phyloP scores from a whole-genome alignment of 2,329 filamentous ascomycete genomes.

The Penicillium sp. region DNA sequence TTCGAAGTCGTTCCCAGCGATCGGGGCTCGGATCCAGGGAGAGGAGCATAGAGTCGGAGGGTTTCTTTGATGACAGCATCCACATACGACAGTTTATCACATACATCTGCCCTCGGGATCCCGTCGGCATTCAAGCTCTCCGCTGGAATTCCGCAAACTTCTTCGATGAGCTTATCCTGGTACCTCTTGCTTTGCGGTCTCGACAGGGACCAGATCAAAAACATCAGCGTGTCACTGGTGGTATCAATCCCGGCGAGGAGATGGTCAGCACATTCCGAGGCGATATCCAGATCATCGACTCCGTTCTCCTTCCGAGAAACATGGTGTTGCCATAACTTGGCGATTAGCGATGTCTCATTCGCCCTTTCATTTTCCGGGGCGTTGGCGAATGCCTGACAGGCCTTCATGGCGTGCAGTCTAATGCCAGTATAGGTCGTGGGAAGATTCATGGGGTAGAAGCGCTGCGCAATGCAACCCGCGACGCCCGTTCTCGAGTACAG shows the following conservation, averaged over 20 bases:
- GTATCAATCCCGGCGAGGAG: conserved; percentile 71
- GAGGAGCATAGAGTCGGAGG: conserved; percentile 55
- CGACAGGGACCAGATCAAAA: conserved; percentile 69
- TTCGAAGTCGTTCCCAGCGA: conserved; percentile 35
- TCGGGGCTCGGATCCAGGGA: conserved; percentile 53
- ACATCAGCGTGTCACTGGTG: conserved; percentile 66
- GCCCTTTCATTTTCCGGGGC: conserved; percentile 58
- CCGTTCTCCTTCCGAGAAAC: conserved; percentile 55
- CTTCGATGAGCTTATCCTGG: conserved; percentile 54
- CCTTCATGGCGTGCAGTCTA: no score
- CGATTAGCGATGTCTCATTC: no score
- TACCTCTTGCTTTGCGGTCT: conserved; percentile 53
- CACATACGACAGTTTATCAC: conserved; percentile 53
- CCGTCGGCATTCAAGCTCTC: conserved; percentile 35
- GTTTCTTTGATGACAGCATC: conserved; percentile 64
- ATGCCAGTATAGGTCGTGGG: no score
- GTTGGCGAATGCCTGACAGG: conserved; percentile 59
- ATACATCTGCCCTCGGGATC: no score
- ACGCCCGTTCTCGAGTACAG: no score
- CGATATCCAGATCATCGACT: conserved; percentile 55
- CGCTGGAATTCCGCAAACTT: conserved; percentile 48
- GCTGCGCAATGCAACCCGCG: no score
- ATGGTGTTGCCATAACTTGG: conserved; percentile 46
- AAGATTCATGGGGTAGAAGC: no score
- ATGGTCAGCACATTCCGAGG: conserved; percentile 68